Conservation (phyloP, 352 stramenopile species). For the Pythium scleroteichum region DNA sequence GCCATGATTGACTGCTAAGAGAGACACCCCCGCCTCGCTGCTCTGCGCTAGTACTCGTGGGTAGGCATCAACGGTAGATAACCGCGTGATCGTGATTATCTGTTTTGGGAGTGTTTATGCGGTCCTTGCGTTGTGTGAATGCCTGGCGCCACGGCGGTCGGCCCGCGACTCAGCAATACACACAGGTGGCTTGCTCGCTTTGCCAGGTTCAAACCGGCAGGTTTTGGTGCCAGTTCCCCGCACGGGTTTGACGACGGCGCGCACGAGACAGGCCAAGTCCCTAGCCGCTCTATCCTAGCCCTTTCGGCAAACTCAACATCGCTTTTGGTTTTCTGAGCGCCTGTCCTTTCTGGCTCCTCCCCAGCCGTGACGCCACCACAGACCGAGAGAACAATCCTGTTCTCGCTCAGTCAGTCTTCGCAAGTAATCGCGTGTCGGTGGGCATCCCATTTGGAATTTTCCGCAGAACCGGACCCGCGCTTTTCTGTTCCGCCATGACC, state of each 20-base stretch:
- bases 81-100: conserved; percentile 13
- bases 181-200: too few species aligned
- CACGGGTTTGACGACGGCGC: conserved; percentile 22
- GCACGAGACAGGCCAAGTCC: conserved; percentile 15
- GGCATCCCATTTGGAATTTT: conserved; percentile 23
- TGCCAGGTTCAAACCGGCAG: conserved; percentile 20
- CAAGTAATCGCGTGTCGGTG: background rate
- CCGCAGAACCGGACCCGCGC: background rate
- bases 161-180: background rate
- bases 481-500: conserved; percentile 11
- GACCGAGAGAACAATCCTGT: background rate
- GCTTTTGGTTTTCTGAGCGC: conserved; percentile 16
- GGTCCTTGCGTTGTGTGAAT: background rate
- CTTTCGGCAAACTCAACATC: conserved; percentile 1
- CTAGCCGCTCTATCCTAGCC: background rate
- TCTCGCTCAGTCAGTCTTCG: conserved; percentile 4
- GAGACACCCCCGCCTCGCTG: too few species aligned
- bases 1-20: too few species aligned
- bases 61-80: background rate
- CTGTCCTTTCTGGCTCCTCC: conserved; percentile 21
- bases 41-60: too few species aligned
- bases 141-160: too few species aligned
- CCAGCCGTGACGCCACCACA: conserved; percentile 3
- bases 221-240: conserved; percentile 17
- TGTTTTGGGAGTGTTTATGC: conserved; percentile 11